phyloP scores from a whole-genome alignment of 768 basidiomycete genomes.

The Suillus cothurnatus region DNA sequence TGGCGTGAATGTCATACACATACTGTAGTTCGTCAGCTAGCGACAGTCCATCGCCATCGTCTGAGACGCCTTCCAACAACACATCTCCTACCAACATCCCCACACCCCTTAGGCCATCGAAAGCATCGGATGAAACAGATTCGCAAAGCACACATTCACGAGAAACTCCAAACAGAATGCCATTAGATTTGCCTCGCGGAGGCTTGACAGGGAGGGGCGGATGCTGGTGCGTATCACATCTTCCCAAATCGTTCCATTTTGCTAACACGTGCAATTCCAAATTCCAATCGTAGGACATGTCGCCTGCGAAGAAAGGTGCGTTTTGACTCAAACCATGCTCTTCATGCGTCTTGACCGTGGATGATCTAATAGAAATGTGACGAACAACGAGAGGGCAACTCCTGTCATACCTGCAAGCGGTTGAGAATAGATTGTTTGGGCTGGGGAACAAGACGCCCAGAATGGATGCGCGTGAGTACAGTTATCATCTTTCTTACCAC shows the following conservation, averaged over 20 bases:
- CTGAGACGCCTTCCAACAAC: slow-evolving; percentile 44
- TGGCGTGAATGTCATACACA: slow-evolving; percentile 48
- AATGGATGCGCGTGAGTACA: slow-evolving; percentile 79
- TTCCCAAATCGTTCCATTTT: slow-evolving; percentile 3
- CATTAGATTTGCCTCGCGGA: slow-evolving; percentile 53
- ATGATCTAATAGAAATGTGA: slow-evolving; percentile 73
- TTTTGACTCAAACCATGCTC: slow-evolving; percentile 6
- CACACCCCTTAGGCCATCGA: slow-evolving; percentile 38
- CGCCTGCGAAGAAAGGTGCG: slow-evolving; percentile 79
- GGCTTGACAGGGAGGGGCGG: slow-evolving; percentile 68
- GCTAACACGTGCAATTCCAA: slow-evolving; percentile 7
- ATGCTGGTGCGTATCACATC: slow-evolving; percentile 63
- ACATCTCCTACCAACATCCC: slow-evolving; percentile 47
- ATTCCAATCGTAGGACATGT: slow-evolving; percentile 63
- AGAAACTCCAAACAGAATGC: slow-evolving; percentile 49
- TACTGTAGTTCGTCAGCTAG: slow-evolving; percentile 48
- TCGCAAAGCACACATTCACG: slow-evolving; percentile 22
- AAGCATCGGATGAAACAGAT: slow-evolving; percentile 37
- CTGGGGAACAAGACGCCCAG: slow-evolving; percentile 84
- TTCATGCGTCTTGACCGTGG: background rate
- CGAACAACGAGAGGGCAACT: slow-evolving; percentile 78
- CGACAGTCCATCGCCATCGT: slow-evolving; percentile 50
- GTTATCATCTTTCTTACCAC: slow-evolving; percentile 8
- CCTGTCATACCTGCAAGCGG: slow-evolving; percentile 80
- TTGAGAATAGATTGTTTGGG: slow-evolving; percentile 82